Evolutionary conservation across 768 basidiomycete species (phyloP).

Genomic region (Amanita molliuscula): DNA sequence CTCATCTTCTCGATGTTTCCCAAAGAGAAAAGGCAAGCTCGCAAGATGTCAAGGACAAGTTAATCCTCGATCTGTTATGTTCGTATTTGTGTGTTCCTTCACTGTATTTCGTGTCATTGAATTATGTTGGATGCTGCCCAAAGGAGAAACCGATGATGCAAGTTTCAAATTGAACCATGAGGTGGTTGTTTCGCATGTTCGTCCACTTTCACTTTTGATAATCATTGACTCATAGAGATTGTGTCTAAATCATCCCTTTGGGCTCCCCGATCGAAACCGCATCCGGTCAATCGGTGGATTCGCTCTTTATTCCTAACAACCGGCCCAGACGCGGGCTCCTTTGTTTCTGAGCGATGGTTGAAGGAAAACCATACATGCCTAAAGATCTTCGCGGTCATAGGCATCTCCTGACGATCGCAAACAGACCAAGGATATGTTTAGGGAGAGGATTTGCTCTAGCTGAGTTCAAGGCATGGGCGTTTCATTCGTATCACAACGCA

Average conservation of each 20-base stretch:
- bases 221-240: constrained; percentile 4
- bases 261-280: constrained; percentile 19
- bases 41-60: constrained; percentile 27
- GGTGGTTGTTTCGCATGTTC: constrained; percentile 26
- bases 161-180: constrained; percentile 24
- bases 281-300: constrained; percentile 19
- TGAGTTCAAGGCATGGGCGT: neutral
- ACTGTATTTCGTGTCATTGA: neutral
- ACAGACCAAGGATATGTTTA: constrained; percentile 33
- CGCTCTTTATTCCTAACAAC: constrained; percentile 24
- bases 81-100: constrained; percentile 2
- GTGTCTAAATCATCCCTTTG: constrained; percentile 21
- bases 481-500: no score
- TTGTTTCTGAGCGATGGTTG: constrained; percentile 35
- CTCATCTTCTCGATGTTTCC: constrained; percentile 24
- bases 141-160: constrained; percentile 20
- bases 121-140: constrained; percentile 15
- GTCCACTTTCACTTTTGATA: neutral
- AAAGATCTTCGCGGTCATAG: constrained; percentile 24
- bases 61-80: constrained; percentile 28
- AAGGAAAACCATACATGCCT: constrained; percentile 14
- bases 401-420: constrained; percentile 34
- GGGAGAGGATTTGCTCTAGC: constrained; percentile 28
- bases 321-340: constrained; percentile 30
- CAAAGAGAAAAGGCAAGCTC: constrained; percentile 21